Base-by-base conservation (phyloP, 2,329 filamentous ascomycete species). In the Alternaria gaisen region DNA sequence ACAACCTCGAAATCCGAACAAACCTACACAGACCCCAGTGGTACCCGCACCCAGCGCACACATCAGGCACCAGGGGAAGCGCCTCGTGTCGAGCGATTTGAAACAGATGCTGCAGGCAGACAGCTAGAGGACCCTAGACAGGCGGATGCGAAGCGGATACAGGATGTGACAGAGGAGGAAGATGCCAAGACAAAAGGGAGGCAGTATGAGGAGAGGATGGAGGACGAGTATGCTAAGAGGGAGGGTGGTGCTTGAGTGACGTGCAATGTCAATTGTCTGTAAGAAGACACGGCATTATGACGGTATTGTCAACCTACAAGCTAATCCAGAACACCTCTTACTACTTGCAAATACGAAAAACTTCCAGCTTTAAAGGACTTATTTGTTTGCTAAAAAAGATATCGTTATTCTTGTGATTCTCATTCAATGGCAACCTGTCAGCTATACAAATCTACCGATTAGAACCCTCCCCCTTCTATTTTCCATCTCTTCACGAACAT, bases 211-310 rank as follows among this genome's bases (percentile, higher is more conserved):
- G 77, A 81, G 67, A 72, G 70, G 22, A 81, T 82, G 63, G 78
- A 81, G 66, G 79, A 80, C 1, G 80, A 81, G 62, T 82, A 81
- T 68, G 80, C 79, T 2, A 81, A 81, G 75, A 69, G 79, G 28
- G 79, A 81, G 65, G 79, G 80, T 10, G 80, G 80, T 44, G 80
- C 79, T 42, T 81, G 66, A 43, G 32, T 20, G 5, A 36, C 16
- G 28, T 9, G 3, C 11, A 9, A 42, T 42, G 18, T 22, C 10
- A 22, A 3, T 11, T 6, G 40, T 40, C 14, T 41, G 7, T 20
- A 12, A 11, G 38, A 20, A 20, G 38, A 20, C 32, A n/a, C 36
- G 4, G 16, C 3, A 18, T 38, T 8, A n/a, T 9, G 5, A n/a
- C 11, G 16, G 16, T 16, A 30, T 30, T 8, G 16, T 38, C 36